These are phyloP conservation scores for Noccaea caerulescens DNA, from an alignment of 345 rosid genomes.

Conservation along the genomic window DNA sequence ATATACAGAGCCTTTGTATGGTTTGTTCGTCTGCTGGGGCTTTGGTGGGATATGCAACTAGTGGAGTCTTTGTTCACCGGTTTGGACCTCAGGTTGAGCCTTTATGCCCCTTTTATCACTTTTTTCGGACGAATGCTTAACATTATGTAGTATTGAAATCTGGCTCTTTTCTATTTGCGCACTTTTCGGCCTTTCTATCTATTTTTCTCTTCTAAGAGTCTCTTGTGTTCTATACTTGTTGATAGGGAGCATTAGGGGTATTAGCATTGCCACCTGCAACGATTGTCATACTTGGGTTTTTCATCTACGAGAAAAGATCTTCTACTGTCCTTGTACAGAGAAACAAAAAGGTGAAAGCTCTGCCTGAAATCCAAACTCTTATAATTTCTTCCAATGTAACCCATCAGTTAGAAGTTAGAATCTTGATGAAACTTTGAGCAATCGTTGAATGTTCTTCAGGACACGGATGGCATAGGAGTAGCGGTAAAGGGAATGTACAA, in stretches of 20 bases:
- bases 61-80: conserved; percentile 73
- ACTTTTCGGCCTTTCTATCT: background rate
- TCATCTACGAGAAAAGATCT: conserved; percentile 62
- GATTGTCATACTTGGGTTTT: conserved; percentile 60
- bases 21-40: conserved; percentile 84
- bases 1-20: conserved; percentile 83
- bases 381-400: background rate
- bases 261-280: conserved; percentile 65
- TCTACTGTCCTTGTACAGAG: conserved; percentile 40
- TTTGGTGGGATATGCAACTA: conserved; percentile 64
- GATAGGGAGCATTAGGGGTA: conserved; percentile 65
- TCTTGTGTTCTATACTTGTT: conserved; percentile 20
- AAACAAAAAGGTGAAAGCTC: conserved; percentile 55
- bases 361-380: background rate
- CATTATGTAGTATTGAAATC: background rate
- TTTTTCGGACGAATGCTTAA: background rate
- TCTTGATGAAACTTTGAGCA: conserved; percentile 24
- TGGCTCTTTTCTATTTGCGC: background rate
- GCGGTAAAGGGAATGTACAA: conserved; percentile 59
- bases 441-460: conserved; percentile 45
- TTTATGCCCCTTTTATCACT: background rate
- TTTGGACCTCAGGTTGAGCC: conserved; percentile 71
- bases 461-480: conserved; percentile 48
- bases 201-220: background rate
- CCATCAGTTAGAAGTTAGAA: background rate